Conservation (phyloP, 2,329 filamentous ascomycete species). For the Blastomyces parvus region DNA sequence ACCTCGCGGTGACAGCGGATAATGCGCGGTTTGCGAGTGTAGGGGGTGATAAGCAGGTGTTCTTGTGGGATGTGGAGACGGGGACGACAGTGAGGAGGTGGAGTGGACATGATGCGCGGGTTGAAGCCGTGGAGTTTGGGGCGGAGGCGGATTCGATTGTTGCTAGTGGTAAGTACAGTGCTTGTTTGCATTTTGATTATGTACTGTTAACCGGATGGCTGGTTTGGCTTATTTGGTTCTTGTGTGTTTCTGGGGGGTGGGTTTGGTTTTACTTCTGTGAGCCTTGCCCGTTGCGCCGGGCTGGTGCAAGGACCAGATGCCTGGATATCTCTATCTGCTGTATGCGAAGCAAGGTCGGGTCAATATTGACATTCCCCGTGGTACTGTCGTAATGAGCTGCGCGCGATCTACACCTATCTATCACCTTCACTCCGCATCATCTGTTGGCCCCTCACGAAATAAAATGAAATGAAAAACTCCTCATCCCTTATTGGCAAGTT, state of each 20-base stretch:
- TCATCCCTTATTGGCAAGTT: not conserved
- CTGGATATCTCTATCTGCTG: not conserved
- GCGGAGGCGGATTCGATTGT: slow-evolving; percentile 66
- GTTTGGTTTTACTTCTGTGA: not conserved
- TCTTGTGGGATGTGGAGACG: slow-evolving; percentile 86
- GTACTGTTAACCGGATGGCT: no score
- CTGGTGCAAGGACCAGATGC: not conserved
- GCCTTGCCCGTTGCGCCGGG: not conserved
- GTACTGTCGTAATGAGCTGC: not conserved
- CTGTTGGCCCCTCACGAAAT: no score
- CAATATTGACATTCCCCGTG: slow-evolving; percentile 11
- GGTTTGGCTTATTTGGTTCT: slow-evolving; percentile 1
- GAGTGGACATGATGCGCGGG: slow-evolving; percentile 57
- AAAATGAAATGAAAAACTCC: not conserved
- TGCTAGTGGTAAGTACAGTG: slow-evolving; percentile 46
- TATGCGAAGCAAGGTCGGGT: not conserved
- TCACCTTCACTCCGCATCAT: not conserved
- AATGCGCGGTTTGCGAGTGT: slow-evolving; percentile 80
- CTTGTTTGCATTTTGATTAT: no score
- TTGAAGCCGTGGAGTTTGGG: slow-evolving; percentile 72
- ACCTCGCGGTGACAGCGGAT: slow-evolving; percentile 60
- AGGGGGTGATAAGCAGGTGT: slow-evolving; percentile 83
- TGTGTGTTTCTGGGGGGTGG: not conserved
- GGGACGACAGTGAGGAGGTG: slow-evolving; percentile 70
- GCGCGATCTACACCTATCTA: not conserved